Base-by-base conservation (phyloP, 202 grass and related monocot species). In the Bolboschoenoplectus hybrid region DNA sequence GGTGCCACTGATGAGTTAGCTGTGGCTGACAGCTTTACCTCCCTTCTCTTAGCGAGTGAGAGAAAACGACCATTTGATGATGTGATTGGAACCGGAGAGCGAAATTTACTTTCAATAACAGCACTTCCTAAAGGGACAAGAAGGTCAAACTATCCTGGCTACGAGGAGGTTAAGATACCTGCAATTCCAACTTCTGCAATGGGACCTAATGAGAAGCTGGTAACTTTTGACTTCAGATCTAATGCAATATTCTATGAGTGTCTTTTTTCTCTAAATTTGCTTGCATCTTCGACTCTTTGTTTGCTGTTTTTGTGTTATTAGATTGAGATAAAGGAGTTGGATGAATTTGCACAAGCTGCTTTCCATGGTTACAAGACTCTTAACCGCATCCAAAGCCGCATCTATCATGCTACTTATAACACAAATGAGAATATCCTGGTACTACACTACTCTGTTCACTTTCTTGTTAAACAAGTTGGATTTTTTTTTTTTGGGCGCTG, bases 371-470 rank as follows among this genome's bases (percentile, higher is more conserved):
- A 94, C 86, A 94, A 95, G 80, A 91, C 91, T 60, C 85, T 98
- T 61, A 98, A 98, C 87, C 93, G 96, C 77, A 92, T 98, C 81
- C 93, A 98, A 84, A 98, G 96, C 72, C 90, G 90, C 87, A 95
- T 98, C 84, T 98, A 93, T 85, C 85, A 94, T 88, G 89, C 93
- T 53, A 92, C 96, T 51, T 98, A 98, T 87, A 81, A 94, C 80
- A 95, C 93, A 47, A 95, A 98, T 85, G 96, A 98, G 89, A 98
- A 98, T 80, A 95, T 98, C 89, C 82, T 98, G 52, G 96, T 98
- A 90, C 9, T 63, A 89, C 74, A 47, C 50, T 81, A 81, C 58
- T 85, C 65, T 76, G 58, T 2, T 82, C 55, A 53, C 78, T 74
- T 87, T 78, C 5, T 85, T 45, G 71, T 83, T 89, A 45, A 80